These are phyloP conservation scores for Parasitella parasitica DNA, from an alignment of 371 early-diverging fungal genomes.

Conservation along the genomic window DNA sequence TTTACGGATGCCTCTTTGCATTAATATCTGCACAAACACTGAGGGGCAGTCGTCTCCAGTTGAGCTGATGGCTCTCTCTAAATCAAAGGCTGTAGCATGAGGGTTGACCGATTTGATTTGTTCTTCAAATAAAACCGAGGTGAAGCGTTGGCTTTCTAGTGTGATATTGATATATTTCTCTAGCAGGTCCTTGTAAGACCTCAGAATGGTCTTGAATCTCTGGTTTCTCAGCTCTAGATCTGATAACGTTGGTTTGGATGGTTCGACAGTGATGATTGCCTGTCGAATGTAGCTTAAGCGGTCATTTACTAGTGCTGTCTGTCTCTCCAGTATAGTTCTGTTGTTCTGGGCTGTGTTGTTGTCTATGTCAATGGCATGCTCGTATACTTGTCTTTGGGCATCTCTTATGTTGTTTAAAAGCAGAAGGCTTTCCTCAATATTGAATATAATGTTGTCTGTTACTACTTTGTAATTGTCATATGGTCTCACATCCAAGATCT, in stretches of 20 bases:
- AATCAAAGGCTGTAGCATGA: constrained; percentile 14
- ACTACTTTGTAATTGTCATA: not conserved
- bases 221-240: constrained; percentile 16
- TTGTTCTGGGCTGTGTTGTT: not conserved
- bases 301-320: not conserved
- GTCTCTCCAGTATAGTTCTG: not conserved
- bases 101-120: constrained; percentile 20
- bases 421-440: constrained; percentile 3
- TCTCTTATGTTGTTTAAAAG: constrained; percentile 4
- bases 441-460: not conserved
- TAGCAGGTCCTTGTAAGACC: constrained; percentile 10
- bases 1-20: constrained; percentile 14
- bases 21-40: constrained; percentile 19
- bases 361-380: constrained; percentile 2
- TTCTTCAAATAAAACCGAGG: constrained; percentile 10
- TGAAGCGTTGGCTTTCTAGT: constrained; percentile 14
- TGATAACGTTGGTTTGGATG: constrained; percentile 16
- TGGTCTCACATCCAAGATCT: not conserved
- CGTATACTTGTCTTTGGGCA: constrained; percentile 5
- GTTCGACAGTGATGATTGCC: constrained; percentile 5
- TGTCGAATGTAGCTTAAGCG: constrained; percentile 3
- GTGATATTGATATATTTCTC: constrained; percentile 17
- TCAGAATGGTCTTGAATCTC: constrained; percentile 4
- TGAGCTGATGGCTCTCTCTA: constrained; percentile 16
- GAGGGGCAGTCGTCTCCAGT: constrained; percentile 12